Percentiles rank a stretch among this genome's conserved stretches.
Evolutionary conservation across 2,329 filamentous ascomycete genomes (phyloP).

Genomic region (Byssochlamys sp.): DNA sequence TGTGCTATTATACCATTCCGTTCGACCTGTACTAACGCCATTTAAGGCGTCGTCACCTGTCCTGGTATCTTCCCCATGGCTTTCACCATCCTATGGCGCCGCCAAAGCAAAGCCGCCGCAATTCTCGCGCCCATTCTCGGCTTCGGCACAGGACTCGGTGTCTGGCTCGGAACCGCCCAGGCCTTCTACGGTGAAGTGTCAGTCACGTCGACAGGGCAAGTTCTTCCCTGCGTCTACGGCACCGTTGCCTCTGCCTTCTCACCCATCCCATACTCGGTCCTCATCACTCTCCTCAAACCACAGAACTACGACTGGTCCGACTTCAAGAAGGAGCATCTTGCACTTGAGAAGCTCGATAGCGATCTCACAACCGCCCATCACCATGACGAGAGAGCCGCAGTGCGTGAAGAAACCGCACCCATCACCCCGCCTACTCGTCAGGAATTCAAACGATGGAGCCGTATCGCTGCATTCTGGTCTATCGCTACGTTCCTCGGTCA

Average conservation of each 20-base stretch:
- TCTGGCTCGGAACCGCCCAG: slow-evolving; percentile 44
- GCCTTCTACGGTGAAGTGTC: slow-evolving; percentile 40
- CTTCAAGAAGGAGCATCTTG: slow-evolving; percentile 25
- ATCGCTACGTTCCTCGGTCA: slow-evolving; percentile 44
- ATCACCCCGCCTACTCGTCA: not conserved
- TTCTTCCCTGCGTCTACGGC: slow-evolving; percentile 45
- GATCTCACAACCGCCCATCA: slow-evolving; percentile 14
- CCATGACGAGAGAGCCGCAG: not conserved
- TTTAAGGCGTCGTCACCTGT: slow-evolving; percentile 41
- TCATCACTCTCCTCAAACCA: slow-evolving; percentile 39
- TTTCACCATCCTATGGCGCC: slow-evolving; percentile 45
- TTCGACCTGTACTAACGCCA: not conserved
- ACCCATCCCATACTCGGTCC: slow-evolving; percentile 41
- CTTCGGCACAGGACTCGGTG: slow-evolving; percentile 42
- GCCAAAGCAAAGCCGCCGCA: slow-evolving; percentile 42
- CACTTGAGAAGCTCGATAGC: slow-evolving; percentile 17
- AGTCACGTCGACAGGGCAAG: slow-evolving; percentile 40
- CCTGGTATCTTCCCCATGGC: slow-evolving; percentile 46
- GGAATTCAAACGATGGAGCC: slow-evolving; percentile 39
- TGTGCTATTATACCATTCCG: not conserved
- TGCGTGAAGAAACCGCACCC: slow-evolving; percentile 15
- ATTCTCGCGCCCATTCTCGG: slow-evolving; percentile 44
- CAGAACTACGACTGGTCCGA: slow-evolving; percentile 35
- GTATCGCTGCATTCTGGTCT: slow-evolving; percentile 39
- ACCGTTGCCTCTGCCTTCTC: slow-evolving; percentile 46